Evolutionary conservation across 2,329 filamentous ascomycete species (phyloP).

Genomic region (Blumeria hordei): DNA sequence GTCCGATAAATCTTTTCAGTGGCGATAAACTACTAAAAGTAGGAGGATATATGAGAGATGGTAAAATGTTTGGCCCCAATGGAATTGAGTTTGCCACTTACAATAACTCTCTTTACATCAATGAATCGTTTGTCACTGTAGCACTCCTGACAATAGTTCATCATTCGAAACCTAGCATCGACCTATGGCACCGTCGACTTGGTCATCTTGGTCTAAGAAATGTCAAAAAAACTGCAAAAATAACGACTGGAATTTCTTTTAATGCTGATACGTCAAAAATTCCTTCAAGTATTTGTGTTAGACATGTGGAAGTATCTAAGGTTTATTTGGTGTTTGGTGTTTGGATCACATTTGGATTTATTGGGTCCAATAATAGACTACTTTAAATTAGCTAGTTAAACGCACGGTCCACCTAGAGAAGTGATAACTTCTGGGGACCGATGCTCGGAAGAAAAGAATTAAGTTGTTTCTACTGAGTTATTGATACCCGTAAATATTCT

Average conservation of each 20-base stretch:
- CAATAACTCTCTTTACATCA: not conserved
- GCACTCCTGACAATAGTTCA: not conserved
- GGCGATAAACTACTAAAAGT: not conserved
- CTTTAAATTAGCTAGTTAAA: too few relatives aligned
- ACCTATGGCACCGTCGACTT: not conserved
- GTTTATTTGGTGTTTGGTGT: too few relatives aligned
- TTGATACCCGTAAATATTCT: too few relatives aligned
- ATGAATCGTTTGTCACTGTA: not conserved
- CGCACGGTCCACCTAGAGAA: too few relatives aligned
- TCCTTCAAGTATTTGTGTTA: not conserved
- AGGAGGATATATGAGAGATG: not conserved
- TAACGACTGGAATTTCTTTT: not conserved
- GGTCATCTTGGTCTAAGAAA: not conserved
- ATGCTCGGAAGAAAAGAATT: too few relatives aligned
- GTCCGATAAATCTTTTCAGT: not conserved
- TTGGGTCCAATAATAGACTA: too few relatives aligned
- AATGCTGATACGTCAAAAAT: not conserved
- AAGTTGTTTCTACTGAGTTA: too few relatives aligned
- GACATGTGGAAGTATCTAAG: too few relatives aligned
- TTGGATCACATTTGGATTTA: too few relatives aligned
- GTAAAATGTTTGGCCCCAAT: not conserved
- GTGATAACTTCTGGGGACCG: too few relatives aligned
- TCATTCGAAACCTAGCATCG: not conserved
- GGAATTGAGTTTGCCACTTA: not conserved
- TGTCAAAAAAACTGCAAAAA: not conserved